Evolutionary conservation across 768 basidiomycete species (phyloP).

Genomic region (Leccinum disarticulatum): DNA sequence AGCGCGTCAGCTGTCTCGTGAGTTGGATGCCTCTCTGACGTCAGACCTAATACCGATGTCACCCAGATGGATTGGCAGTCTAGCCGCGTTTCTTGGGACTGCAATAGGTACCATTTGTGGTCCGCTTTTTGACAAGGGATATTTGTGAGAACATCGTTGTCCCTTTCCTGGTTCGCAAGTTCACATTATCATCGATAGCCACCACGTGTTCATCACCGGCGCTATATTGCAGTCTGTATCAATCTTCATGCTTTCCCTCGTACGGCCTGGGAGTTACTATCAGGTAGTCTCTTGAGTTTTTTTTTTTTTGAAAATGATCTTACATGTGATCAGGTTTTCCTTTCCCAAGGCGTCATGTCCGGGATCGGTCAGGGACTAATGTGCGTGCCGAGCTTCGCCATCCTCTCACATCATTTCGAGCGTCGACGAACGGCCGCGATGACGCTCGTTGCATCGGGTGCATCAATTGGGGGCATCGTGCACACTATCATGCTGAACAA

Average conservation of each 20-base stretch:
- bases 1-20: slow-evolving; percentile 27
- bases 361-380: slow-evolving; percentile 45
- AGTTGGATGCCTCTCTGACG: neutral
- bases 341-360: slow-evolving; percentile 43
- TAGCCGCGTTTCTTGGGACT: slow-evolving; percentile 17
- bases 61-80: slow-evolving; percentile 29
- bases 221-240: slow-evolving; percentile 28
- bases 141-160: slow-evolving; percentile 22
- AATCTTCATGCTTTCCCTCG: slow-evolving; percentile 40
- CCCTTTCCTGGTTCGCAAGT: neutral
- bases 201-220: slow-evolving; percentile 20
- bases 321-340: slow-evolving; percentile 33
- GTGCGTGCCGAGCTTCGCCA: slow-evolving; percentile 43
- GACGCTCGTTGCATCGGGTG: slow-evolving; percentile 46
- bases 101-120: slow-evolving; percentile 26
- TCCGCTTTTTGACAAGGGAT: slow-evolving; percentile 27
- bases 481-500: slow-evolving; percentile 65
- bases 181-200: neutral
- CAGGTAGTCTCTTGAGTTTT: slow-evolving; percentile 24
- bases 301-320: neutral
- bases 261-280: slow-evolving; percentile 35
- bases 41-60: neutral
- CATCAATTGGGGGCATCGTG: slow-evolving; percentile 52
- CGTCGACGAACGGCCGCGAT: slow-evolving; percentile 42
- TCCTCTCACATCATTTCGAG: slow-evolving; percentile 47